These are phyloP conservation scores for Pseudonitzschia delicatissima DNA, from an alignment of 108 stramenopile species.

Conservation along the genomic window DNA sequence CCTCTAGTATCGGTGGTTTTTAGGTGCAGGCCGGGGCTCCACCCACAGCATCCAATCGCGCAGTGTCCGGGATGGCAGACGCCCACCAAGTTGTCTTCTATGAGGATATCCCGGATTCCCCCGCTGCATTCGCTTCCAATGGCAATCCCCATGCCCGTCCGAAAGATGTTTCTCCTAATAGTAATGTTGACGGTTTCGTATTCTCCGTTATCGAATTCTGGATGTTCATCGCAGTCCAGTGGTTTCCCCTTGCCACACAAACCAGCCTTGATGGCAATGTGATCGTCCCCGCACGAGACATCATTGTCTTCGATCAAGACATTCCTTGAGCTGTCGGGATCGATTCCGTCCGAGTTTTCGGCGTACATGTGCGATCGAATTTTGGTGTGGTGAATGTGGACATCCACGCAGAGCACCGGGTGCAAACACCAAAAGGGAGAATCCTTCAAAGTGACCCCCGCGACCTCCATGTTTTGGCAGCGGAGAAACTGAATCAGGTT, in stretches of 20 bases:
- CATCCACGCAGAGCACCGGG: conserved; percentile 29
- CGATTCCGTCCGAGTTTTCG: conserved; percentile 41
- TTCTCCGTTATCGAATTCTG: conserved; percentile 5
- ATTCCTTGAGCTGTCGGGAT: conserved; percentile 37
- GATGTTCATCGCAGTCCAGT: not conserved
- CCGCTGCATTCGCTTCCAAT: conserved; percentile 44
- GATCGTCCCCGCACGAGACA: conserved; percentile 40
- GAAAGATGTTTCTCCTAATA: conserved; percentile 24
- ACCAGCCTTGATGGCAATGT: conserved; percentile 41
- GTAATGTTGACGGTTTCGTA: conserved; percentile 27
- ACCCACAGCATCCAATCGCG: conserved; percentile 20
- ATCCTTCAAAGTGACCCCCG: conserved; percentile 17
- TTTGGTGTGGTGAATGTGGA: conserved; percentile 30
- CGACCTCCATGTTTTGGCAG: conserved; percentile 19
- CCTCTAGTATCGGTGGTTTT: conserved; percentile 32
- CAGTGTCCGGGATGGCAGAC: conserved; percentile 21
- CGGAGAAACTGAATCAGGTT: conserved; percentile 30
- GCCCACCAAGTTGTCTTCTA: conserved; percentile 20
- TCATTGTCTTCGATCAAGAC: conserved; percentile 40
- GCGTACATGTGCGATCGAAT: conserved; percentile 27
- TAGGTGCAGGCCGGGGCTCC: conserved; percentile 30
- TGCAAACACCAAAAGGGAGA: conserved; percentile 50
- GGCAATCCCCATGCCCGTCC: conserved; percentile 29
- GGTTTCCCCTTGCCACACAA: conserved; percentile 20
- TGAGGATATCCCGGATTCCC: conserved; percentile 28